phyloP scores from a whole-genome alignment of 768 basidiomycete species.

The Lepiota subincarnata region DNA sequence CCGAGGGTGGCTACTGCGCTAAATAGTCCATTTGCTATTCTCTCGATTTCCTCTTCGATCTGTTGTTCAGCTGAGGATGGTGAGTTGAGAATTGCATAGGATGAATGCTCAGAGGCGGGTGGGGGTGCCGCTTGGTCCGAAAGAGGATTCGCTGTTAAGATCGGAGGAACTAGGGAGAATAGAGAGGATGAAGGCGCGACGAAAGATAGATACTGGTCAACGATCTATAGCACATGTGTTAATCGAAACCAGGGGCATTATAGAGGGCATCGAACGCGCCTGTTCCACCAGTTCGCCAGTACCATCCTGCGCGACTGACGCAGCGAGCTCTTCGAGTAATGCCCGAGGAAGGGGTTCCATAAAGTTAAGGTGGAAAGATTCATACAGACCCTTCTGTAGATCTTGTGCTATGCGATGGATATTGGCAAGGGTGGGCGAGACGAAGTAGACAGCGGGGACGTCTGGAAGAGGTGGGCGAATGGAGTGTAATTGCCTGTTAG shows the following conservation, averaged over 20 bases:
- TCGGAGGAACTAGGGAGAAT: conserved; percentile 80
- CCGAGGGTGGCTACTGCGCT: conserved; percentile 88
- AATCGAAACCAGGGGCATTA: neutral
- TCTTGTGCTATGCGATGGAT: conserved; percentile 91
- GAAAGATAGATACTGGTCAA: conserved; percentile 97
- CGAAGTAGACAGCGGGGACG: conserved; percentile 96
- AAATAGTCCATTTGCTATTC: conserved; percentile 86
- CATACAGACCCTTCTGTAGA: conserved; percentile 84
- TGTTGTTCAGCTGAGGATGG: conserved; percentile 85
- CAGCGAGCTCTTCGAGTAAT: conserved; percentile 90
- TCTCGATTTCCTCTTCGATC: conserved; percentile 91
- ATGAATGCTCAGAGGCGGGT: conserved; percentile 29
- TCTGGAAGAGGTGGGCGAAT: conserved; percentile 85
- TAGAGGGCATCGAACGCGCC: conserved; percentile 33
- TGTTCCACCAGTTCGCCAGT: conserved; percentile 80
- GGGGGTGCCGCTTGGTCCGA: conserved; percentile 30
- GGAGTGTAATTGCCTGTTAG: conserved; percentile 81
- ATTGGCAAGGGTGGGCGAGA: conserved; percentile 84
- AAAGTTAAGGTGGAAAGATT: conserved; percentile 92
- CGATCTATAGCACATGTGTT: conserved; percentile 48
- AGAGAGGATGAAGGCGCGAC: conserved; percentile 89
- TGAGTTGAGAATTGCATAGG: conserved; percentile 88
- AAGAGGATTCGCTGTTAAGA: conserved; percentile 24
- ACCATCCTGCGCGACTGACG: conserved; percentile 78
- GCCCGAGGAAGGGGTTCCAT: conserved; percentile 87